These are phyloP conservation scores for Candida sanyiensis DNA, from an alignment of 805 yeast genomes.

Conservation along the genomic window DNA sequence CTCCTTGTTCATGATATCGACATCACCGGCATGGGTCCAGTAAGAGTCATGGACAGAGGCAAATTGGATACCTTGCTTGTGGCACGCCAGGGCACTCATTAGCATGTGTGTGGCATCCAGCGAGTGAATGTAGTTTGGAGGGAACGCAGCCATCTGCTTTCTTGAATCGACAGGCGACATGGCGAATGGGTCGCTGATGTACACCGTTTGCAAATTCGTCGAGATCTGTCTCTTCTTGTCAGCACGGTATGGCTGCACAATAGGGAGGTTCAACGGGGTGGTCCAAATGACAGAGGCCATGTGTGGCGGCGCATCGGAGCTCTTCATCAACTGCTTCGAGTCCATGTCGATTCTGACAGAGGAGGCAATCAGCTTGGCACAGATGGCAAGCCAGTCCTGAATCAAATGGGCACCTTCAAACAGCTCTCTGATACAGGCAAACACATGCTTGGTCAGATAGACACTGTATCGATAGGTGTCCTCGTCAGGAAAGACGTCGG, in stretches of 20 bases:
- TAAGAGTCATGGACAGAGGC: conserved; percentile 97
- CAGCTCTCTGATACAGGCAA: conserved; percentile 76
- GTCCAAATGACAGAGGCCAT: conserved; percentile 96
- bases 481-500: conserved; percentile 48
- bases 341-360: conserved; percentile 67
- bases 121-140: conserved; percentile 93
- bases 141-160: conserved; percentile 88
- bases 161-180: conserved; percentile 78
- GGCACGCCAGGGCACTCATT: conserved; percentile 76
- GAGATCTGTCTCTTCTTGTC: conserved; percentile 55
- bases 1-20: conserved; percentile 60
- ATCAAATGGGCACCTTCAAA: conserved; percentile 90
- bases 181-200: conserved; percentile 81
- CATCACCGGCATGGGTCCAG: conserved; percentile 94
- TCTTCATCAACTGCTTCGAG: conserved; percentile 34
- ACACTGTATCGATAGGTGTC: conserved; percentile 44
- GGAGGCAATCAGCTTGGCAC: conserved; percentile 75
- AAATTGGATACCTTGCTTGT: conserved; percentile 58
- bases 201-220: conserved; percentile 87
- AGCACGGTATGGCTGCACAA: conserved; percentile 93
- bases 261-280: conserved; percentile 89
- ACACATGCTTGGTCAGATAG: conserved; percentile 73
- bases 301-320: conserved; percentile 47
- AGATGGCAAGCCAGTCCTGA: conserved; percentile 92
- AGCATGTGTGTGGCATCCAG: conserved; percentile 97